Evolutionary conservation across 495 filamentous ascomycete genomes (phyloP).

Genomic region (Neurospora sp.): DNA sequence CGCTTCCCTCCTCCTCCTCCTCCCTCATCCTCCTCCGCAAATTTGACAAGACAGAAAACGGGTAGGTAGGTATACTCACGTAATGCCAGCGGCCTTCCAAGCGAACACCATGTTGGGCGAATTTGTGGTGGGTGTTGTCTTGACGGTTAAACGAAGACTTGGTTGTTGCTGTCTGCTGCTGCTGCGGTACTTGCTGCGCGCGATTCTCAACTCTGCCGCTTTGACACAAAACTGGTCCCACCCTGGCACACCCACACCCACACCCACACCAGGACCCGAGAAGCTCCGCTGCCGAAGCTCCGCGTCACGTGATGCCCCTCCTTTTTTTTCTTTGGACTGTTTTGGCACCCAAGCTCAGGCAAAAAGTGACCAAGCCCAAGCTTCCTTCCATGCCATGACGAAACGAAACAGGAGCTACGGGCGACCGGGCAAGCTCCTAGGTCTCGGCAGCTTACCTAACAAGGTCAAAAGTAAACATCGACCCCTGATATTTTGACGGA

Average conservation of each 20-base stretch:
- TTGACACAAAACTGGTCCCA: constrained; percentile 12
- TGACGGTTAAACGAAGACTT: too few species aligned
- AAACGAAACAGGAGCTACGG: neutral
- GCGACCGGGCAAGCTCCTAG: neutral
- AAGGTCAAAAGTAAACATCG: neutral
- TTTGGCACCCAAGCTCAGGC: neutral
- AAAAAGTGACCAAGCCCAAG: neutral
- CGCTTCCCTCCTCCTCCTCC: too few species aligned
- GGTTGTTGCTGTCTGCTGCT: too few species aligned
- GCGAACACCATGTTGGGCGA: constrained; percentile 84
- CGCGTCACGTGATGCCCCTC: constrained; percentile 19
- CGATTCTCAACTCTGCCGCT: neutral
- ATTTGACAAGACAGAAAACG: too few species aligned
- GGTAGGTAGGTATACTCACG: constrained; percentile 49
- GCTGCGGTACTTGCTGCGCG: neutral
- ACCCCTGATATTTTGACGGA: neutral
- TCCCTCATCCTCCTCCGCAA: too few species aligned
- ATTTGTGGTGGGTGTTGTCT: too few species aligned
- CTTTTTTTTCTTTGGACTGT: neutral
- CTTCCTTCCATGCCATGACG: neutral
- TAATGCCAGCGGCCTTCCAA: constrained; percentile 96
- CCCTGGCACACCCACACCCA: constrained; percentile 1
- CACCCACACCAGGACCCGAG: constrained; percentile 8
- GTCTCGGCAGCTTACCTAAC: neutral
- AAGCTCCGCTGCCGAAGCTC: constrained; percentile 20